Conservation (phyloP, 345 rosid genomes). For the Citrus australasica region DNA sequence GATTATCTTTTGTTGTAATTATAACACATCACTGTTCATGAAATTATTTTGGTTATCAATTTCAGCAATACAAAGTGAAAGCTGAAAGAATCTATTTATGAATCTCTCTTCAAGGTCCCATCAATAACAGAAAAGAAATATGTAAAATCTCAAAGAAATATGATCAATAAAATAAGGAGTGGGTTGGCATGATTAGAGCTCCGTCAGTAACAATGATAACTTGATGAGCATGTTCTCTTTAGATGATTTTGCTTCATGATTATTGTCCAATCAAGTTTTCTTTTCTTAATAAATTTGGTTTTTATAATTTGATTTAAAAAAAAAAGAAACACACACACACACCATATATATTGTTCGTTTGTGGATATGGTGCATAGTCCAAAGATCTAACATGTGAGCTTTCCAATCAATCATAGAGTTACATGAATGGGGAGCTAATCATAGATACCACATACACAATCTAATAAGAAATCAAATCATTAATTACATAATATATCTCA, state of each 20-base stretch:
- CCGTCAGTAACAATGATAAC: slow-evolving; percentile 26
- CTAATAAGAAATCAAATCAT: slow-evolving; percentile 3
- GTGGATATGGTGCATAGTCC: slow-evolving; percentile 10
- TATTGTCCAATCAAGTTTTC: slow-evolving; percentile 26
- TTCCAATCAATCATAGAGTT: slow-evolving; percentile 18
- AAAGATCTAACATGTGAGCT: slow-evolving; percentile 30
- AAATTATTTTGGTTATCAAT: not conserved
- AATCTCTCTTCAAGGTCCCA: not conserved
- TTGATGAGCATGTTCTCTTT: slow-evolving; percentile 39
- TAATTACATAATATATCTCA: not conserved
- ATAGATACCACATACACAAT: slow-evolving; percentile 14
- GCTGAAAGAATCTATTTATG: not conserved
- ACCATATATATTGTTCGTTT: not conserved
- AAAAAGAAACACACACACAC: not conserved
- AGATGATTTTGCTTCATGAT: slow-evolving; percentile 32
- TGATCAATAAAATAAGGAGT: not conserved
- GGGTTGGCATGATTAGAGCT: slow-evolving; percentile 30
- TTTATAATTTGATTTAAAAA: not conserved
- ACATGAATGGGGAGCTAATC: slow-evolving; percentile 30
- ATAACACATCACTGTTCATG: not conserved
- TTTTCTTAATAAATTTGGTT: not conserved
- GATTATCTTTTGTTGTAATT: not conserved
- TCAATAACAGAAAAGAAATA: no score
- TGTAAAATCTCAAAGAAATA: no score
- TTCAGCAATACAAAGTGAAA: not conserved